phyloP scores from a whole-genome alignment of 208 protist genomes.

The Acanthamoeba castellanii region DNA sequence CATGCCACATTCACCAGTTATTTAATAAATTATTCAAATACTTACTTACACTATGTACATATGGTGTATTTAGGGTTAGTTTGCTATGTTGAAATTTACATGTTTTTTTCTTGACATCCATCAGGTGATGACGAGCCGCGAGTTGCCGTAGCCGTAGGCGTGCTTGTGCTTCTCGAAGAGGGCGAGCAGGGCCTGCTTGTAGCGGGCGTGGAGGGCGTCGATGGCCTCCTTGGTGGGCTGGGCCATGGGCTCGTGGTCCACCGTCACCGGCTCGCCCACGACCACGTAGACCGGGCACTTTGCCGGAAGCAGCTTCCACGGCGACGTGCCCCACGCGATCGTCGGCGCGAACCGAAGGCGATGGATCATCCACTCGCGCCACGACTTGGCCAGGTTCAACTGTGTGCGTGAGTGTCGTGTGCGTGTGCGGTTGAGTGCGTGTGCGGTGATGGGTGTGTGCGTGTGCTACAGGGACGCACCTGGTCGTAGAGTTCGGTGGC shows the following conservation, averaged over 20 bases:
- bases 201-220: constrained; percentile 41
- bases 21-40: no score
- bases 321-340: constrained; percentile 28
- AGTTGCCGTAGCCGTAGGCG: constrained; percentile 3
- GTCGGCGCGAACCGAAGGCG: neutral
- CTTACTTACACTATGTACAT: no score
- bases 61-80: no score
- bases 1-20: no score
- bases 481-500: constrained; percentile 49
- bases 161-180: constrained; percentile 6
- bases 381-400: neutral
- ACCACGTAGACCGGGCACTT: constrained; percentile 13
- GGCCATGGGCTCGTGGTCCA: neutral
- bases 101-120: neutral
- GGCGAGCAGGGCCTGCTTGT: neutral
- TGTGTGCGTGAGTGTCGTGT: neutral
- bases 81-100: no score
- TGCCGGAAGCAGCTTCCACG: neutral
- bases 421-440: neutral
- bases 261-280: neutral
- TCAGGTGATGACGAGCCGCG: constrained; percentile 8
- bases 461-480: neutral
- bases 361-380: neutral
- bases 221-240: constrained; percentile 18
- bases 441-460: neutral